Evolutionary conservation across 352 stramenopile genomes (phyloP).

Genomic region (Pythium dissotocum): DNA sequence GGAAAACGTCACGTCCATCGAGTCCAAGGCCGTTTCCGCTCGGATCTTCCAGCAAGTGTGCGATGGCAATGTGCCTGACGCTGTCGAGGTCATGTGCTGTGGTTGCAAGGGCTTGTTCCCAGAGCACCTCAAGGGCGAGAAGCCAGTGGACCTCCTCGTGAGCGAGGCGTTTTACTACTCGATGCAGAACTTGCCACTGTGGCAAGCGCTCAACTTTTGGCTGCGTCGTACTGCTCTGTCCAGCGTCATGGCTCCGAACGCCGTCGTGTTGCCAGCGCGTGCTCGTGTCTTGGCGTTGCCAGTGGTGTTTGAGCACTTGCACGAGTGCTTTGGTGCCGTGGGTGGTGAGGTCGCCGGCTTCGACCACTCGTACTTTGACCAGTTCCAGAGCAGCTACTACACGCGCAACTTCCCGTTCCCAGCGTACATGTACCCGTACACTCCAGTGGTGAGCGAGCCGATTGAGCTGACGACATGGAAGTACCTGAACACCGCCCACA

Average conservation of each 20-base stretch:
- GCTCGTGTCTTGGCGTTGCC: constrained; percentile 58
- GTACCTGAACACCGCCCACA: constrained; percentile 48
- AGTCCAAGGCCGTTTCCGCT: constrained; percentile 81
- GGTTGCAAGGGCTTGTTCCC: constrained; percentile 64
- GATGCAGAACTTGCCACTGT: constrained; percentile 84
- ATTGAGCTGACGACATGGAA: constrained; percentile 53
- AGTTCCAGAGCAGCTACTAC: constrained; percentile 71
- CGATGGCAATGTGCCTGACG: constrained; percentile 44
- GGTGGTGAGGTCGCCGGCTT: constrained; percentile 62
- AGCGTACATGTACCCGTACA: constrained; percentile 79
- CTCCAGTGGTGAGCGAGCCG: constrained; percentile 29
- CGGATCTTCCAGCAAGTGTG: constrained; percentile 77
- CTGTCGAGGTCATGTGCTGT: constrained; percentile 56
- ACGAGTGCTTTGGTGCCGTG: constrained; percentile 79
- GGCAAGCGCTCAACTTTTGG: constrained; percentile 87
- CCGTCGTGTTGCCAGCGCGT: constrained; percentile 47
- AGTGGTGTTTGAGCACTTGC: constrained; percentile 70
- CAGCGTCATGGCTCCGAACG: constrained; percentile 37
- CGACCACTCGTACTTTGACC: constrained; percentile 73
- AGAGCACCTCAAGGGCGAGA: constrained; percentile 58
- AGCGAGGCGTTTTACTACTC: constrained; percentile 85
- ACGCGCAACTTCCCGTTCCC: constrained; percentile 80
- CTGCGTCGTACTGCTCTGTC: constrained; percentile 60
- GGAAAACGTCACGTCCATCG: constrained; percentile 62
- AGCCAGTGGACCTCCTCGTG: constrained; percentile 57